These are phyloP conservation scores for Umbellularia californica DNA, from an alignment of 164 flowering plant genomes.

Conservation along the genomic window DNA sequence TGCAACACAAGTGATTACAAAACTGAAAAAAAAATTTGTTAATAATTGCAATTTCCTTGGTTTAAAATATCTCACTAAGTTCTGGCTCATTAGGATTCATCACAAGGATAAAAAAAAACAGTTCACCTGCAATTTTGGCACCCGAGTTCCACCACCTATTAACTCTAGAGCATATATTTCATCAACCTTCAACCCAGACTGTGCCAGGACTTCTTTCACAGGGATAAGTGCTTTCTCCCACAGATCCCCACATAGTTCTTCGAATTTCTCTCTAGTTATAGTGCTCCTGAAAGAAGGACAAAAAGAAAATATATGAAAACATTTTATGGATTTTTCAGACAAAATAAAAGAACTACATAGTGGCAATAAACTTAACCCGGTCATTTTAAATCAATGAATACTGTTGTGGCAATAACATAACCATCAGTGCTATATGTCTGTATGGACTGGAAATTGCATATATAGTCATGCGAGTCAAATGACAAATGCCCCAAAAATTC, in stretches of 20 bases:
- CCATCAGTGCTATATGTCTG: background rate
- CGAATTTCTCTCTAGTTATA: constrained; percentile 90
- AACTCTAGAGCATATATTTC: constrained; percentile 89
- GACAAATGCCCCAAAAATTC: background rate
- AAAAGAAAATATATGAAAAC: background rate
- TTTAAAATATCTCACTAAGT: background rate
- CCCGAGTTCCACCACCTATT: constrained; percentile 97
- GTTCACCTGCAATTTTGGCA: constrained; percentile 93
- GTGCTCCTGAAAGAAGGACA: constrained; percentile 58
- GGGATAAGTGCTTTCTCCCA: constrained; percentile 93
- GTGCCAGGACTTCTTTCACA: constrained; percentile 62
- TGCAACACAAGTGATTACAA: too few species aligned
- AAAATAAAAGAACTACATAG: background rate
- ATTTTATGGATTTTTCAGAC: background rate
- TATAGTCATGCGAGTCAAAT: background rate
- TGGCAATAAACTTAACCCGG: background rate
- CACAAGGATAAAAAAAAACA: background rate
- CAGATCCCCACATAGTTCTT: constrained; percentile 86
- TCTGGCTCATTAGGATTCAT: background rate
- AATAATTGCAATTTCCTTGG: background rate
- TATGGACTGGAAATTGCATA: background rate
- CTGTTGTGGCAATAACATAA: too few species aligned
- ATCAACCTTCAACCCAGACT: constrained; percentile 61
- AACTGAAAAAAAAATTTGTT: too few species aligned
- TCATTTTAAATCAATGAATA: background rate